Evolutionary conservation across 2,329 filamentous ascomycete genomes (phyloP).

Genomic region (Trichoderma lentiforme): DNA sequence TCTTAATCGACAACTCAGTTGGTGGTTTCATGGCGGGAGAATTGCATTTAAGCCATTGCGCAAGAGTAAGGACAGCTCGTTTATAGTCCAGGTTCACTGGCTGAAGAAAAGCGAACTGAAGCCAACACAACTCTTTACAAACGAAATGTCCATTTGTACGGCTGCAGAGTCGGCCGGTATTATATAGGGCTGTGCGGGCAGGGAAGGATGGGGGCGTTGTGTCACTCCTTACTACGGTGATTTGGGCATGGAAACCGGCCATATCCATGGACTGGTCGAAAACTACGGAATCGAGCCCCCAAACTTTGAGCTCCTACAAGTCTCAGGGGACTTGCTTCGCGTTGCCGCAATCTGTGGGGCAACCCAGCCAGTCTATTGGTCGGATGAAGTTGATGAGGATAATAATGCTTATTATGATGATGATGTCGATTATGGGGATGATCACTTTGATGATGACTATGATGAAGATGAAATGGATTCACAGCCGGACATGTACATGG

Average conservation of each 20-base stretch:
- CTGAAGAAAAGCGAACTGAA: neutral
- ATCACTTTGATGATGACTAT: neutral
- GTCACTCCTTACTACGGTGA: neutral
- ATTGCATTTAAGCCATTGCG: neutral
- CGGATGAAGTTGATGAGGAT: neutral
- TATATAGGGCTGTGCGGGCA: too few relatives aligned
- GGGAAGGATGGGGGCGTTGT: too few relatives aligned
- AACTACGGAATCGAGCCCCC: neutral
- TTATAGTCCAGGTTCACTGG: neutral
- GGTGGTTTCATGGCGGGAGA: neutral
- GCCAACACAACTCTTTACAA: neutral
- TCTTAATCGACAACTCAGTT: neutral
- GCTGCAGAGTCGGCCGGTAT: too few relatives aligned
- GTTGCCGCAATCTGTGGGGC: neutral
- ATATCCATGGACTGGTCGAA: accelerated
- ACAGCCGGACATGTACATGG: neutral
- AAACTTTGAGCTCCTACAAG: neutral
- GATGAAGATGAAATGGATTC: neutral
- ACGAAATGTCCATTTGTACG: neutral
- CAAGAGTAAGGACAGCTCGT: neutral
- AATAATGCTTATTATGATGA: neutral
- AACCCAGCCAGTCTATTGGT: neutral
- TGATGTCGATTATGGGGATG: neutral
- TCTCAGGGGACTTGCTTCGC: neutral
- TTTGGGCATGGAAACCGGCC: neutral